Base-by-base conservation (phyloP, 805 yeast genomes). In the Cyberlindnera meyerae region DNA sequence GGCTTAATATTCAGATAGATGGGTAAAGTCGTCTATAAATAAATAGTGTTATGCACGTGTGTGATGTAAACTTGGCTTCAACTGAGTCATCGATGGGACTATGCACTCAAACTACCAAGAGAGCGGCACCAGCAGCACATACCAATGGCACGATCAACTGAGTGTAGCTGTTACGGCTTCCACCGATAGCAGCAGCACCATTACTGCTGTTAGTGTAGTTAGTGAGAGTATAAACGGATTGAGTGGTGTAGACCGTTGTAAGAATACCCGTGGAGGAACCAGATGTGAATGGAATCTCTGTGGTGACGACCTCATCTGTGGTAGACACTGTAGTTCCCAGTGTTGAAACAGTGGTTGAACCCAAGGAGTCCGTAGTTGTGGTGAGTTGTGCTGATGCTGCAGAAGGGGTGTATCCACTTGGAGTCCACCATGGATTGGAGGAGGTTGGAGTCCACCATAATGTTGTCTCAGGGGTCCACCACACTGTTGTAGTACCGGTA, bases 361-460 rank as follows among this genome's bases (percentile, higher is more conserved):
- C 43, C 12, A 25, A 33, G 22, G 41, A 31, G 21, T 32, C 35
- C 3, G 43, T 36, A 2, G 44, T 29, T 2, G 51, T 32, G 9
- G 41, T 39, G 15, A 36, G 28, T 33, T 36, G 36, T 7, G 36
- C 40, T 8, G 37, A 33, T 5, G 27, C n/a, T n/a, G 26, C 31
- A 29, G 33, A 6, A 16, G 27, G 24, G 12, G 27, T 27, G 24
- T 5, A 18, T 8, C 28, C 25, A 17, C 40, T 27, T 26, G 42
- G 32, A 6, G 42, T 38, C 41, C 41, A 37, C 41, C 41, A 37
- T 15, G 33, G 7, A 16, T 28, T 28, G 8, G 33, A 18, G n/a
- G 38, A 34, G 2, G 33, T 13, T 24, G 36, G 36, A 12, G 52
- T 41, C 44, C 45, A 42, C 44, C 47, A 46, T 9, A 37, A 42